phyloP scores from a whole-genome alignment of 1,284 basidiomycete species.

The Phellopilus nigrolimitatus region DNA sequence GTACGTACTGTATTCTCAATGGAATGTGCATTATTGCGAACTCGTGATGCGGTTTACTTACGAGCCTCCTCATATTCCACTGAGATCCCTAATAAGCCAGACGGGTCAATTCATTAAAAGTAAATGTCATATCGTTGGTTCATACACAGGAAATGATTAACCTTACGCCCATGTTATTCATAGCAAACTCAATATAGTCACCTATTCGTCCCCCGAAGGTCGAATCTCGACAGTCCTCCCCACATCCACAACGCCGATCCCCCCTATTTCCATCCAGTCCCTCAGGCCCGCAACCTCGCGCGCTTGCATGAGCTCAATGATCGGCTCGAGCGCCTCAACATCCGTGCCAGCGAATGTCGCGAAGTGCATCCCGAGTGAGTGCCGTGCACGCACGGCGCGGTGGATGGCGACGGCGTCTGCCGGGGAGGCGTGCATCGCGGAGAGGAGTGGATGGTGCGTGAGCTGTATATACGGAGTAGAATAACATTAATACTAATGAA shows the following conservation, averaged over 20 bases:
- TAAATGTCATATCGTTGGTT: too few relatives aligned
- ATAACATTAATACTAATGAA: not conserved
- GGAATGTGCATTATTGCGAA: too few relatives aligned
- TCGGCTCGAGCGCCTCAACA: conserved; percentile 33
- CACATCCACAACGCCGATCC: conserved; percentile 31
- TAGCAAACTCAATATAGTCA: not conserved
- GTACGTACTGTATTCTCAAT: too few relatives aligned
- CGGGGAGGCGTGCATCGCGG: conserved; percentile 29
- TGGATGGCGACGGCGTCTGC: conserved; percentile 29
- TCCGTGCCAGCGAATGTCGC: conserved; percentile 36
- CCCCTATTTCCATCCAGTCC: conserved; percentile 31
- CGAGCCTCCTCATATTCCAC: too few relatives aligned
- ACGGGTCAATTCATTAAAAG: too few relatives aligned
- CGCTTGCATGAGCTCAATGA: conserved; percentile 30
- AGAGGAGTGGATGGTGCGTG: conserved; percentile 25
- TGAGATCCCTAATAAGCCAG: too few relatives aligned
- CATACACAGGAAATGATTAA: too few relatives aligned
- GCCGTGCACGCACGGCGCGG: conserved; percentile 30
- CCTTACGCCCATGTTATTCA: too few relatives aligned
- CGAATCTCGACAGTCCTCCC: conserved; percentile 26
- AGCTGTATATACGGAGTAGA: conserved; percentile 14
- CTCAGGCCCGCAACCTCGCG: conserved; percentile 22
- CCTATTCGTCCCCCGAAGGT: not conserved
- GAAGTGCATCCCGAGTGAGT: conserved; percentile 37
- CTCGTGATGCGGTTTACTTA: too few relatives aligned